These are phyloP conservation scores for Bonia amplexicaulis DNA, from an alignment of 176 grass and related monocot genomes.

Conservation along the genomic window DNA sequence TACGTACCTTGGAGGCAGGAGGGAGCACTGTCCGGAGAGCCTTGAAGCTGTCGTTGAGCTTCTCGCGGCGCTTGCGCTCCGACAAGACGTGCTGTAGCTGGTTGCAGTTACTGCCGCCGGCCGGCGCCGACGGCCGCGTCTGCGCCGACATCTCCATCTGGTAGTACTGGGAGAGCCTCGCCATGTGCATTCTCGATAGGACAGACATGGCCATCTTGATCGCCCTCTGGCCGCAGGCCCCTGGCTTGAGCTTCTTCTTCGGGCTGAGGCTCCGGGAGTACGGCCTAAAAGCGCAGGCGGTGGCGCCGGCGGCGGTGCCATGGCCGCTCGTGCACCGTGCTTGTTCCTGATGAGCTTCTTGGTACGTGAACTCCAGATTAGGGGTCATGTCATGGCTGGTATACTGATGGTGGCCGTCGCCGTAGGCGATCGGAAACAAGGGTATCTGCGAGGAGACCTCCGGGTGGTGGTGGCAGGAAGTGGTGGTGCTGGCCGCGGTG, in stretches of 20 bases:
- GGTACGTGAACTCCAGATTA: neutral
- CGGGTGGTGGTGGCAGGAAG: neutral
- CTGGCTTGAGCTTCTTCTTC: slow-evolving; percentile 2
- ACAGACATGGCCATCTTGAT: slow-evolving; percentile 12
- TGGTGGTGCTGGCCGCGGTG: neutral
- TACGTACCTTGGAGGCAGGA: slow-evolving; percentile 27
- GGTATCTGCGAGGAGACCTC: neutral
- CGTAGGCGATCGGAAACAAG: neutral
- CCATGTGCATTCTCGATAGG: neutral
- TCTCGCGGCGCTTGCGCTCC: slow-evolving; percentile 46
- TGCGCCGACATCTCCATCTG: neutral
- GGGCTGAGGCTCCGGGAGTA: neutral
- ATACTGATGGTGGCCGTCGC: neutral
- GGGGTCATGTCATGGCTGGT: neutral
- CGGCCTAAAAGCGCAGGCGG: slow-evolving; percentile 3
- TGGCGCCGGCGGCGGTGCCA: too few species aligned
- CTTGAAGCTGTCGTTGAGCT: slow-evolving; percentile 44
- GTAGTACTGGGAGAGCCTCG: neutral
- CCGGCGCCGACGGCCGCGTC: neutral
- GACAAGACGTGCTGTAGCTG: slow-evolving; percentile 40
- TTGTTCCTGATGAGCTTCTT: neutral
- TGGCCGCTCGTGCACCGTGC: neutral
- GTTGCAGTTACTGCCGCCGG: neutral
- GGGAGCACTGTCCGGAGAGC: slow-evolving; percentile 36
- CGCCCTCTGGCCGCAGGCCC: slow-evolving; percentile 7